A percentile compares a stretch with the other conserved stretches of the same genome.
These are phyloP conservation scores for Erigeron philadelphicus DNA, from an alignment of 140 eudicot genomes.

Conservation along the genomic window DNA sequence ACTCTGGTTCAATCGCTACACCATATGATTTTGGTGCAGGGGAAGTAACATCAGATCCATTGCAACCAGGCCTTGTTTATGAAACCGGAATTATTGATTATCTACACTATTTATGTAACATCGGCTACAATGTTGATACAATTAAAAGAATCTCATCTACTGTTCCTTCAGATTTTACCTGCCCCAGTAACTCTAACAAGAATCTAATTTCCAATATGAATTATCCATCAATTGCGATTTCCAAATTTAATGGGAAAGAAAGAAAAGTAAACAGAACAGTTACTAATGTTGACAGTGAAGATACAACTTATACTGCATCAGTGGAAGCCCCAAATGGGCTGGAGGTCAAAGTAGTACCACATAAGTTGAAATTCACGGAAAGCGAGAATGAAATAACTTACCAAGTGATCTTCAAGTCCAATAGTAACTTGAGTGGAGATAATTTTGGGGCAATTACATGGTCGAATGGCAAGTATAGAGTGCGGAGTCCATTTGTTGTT, in stretches of 20 bases:
- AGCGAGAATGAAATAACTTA: slow-evolving; percentile 26
- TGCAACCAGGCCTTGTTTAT: slow-evolving; percentile 64
- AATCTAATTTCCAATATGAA: slow-evolving; percentile 54
- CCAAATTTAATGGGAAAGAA: slow-evolving; percentile 27
- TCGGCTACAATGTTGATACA: slow-evolving; percentile 38
- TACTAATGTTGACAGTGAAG: slow-evolving; percentile 57
- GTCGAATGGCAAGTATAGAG: slow-evolving; percentile 53
- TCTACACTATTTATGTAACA: slow-evolving; percentile 47
- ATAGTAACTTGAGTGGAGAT: slow-evolving; percentile 23
- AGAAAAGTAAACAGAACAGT: slow-evolving; percentile 47
- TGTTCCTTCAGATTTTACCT: slow-evolving; percentile 50
- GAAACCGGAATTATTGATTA: slow-evolving; percentile 45
- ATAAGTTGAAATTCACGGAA: slow-evolving; percentile 40
- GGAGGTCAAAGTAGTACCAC: slow-evolving; percentile 51
- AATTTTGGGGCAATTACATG: slow-evolving; percentile 69
- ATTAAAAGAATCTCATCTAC: slow-evolving; percentile 46
- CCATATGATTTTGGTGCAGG: slow-evolving; percentile 87
- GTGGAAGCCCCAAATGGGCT: slow-evolving; percentile 53
- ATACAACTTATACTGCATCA: slow-evolving; percentile 38
- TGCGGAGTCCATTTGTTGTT: slow-evolving; percentile 54
- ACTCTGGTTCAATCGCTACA: slow-evolving; percentile 53
- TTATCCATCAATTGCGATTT: slow-evolving; percentile 69
- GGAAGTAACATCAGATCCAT: slow-evolving; percentile 52
- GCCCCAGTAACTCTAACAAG: slow-evolving; percentile 38
- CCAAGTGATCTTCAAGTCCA: slow-evolving; percentile 38